Base-by-base conservation (phyloP, 495 filamentous ascomycete genomes). In the Cercophora scortea region DNA sequence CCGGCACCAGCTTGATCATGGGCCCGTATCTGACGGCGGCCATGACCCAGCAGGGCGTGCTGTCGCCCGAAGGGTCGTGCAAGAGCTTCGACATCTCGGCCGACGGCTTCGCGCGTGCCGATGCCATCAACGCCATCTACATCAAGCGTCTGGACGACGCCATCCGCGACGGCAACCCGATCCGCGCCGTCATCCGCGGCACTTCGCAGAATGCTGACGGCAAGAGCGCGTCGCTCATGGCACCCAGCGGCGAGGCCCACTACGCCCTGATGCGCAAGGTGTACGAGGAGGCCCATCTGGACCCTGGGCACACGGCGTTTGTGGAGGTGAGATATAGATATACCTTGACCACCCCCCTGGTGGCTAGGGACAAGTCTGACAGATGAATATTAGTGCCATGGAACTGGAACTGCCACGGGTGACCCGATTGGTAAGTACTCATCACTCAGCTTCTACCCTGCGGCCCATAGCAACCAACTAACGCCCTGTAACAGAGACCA, bases 71-170 rank as follows among this genome's bases (percentile, higher is more conserved):
- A 13, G 60, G 55, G 13, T 60, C 54, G 6, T 68, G 59, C 46
- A 61, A 69, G 43, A 58, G 61, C 0, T 70, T 70, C 33, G 67
- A 70, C 32, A 53, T 55, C 5, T 8, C 62, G 1, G 65, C 67
- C 2, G 59, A 70, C 47, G 65, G 84, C 1, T 87, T 80, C 60
- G 78, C 61, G 0, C 65, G 82, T 5, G 85, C 68, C 3, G 84
- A 88, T 50, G 82, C 69, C 1, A 54, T 82, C 17, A 72, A 59
- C 13, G 69, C 51, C 8, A 25, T 58, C 13, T 54, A 45, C 12
- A 36, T 68, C 9, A 88, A 86, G 60, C 62, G 58, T 11, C 64
- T 85, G 0, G 49, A 55, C 6, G 71, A 78, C 50, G 83, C 75
- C 3, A 32, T 77, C 6, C 50, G 57, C 4, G 72, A 75, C 47